phyloP scores from a whole-genome alignment of 306 rosid genomes.

The Betula pendula region DNA sequence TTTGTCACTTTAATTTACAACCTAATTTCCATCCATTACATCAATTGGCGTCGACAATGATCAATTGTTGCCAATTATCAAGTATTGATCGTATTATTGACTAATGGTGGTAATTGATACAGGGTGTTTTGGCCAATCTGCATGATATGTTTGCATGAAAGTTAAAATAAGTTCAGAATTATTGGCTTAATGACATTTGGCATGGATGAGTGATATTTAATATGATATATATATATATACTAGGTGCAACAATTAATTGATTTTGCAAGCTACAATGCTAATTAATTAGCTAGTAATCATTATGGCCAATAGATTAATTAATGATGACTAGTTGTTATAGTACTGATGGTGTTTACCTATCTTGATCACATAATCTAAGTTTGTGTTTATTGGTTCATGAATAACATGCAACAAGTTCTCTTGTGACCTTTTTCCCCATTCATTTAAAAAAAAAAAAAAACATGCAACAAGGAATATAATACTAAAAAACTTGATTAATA shows the following conservation, averaged over 20 bases:
- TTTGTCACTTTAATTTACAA: neutral
- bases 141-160: neutral
- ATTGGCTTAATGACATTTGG: neutral
- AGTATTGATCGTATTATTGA: neutral
- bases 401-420: neutral
- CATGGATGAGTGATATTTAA: neutral
- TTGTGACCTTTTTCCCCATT: no score
- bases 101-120: neutral
- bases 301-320: neutral
- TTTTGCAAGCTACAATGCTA: neutral
- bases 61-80: neutral
- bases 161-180: neutral
- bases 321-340: neutral
- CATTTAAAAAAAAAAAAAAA: no score
- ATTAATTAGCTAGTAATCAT: neutral
- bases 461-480: neutral
- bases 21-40: neutral
- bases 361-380: neutral
- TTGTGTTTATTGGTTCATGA: neutral
- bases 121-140: neutral
- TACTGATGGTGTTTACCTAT: neutral
- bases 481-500: no score
- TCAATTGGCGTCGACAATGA: neutral
- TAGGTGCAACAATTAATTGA: neutral
- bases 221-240: neutral